Evolutionary conservation across 768 basidiomycete species (phyloP), one percentile per base, ranked within the genome.

Genomic region (Suillus clintonianus): DNA sequence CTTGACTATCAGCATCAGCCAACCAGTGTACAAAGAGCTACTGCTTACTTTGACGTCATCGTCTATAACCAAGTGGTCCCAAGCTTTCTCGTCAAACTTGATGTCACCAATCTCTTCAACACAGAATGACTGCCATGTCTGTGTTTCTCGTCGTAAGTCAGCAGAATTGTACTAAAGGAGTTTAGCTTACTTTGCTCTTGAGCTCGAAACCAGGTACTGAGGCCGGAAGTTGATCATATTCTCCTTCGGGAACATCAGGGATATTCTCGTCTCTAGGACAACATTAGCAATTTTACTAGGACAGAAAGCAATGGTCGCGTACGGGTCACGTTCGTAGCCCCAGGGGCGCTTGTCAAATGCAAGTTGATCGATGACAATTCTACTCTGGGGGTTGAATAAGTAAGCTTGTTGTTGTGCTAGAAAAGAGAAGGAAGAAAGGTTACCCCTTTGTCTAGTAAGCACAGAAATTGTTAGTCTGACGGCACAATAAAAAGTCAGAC

Each of bases 171-270:
- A 5, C 15, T 24, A 27, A 39, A 39, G 0, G 24, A 11, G 19
- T 22, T 36, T 34, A 30, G 34, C 36, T n/a, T 11, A 62, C 60
- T 71, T 88, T 88, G 63, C 86, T 86, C 6, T 75, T 67, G 50
- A 89, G 75, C 70, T 86, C 87, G 72, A 89, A 90, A 0, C 87
- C 88, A 65, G 85, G 85, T 2, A 89, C 82, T 43, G 84, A 78
- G 0, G 85, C 82, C 0, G 87, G 79, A 0, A 87, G 79, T 9
- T 89, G 73, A 30, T 89, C 75, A 11, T 88, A 74, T 24, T 87
- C 82, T 19, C 85, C 83, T 3, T 86, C 83, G 0, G 78, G 77
- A 42, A 87, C 68, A 27, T 85, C 80, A 8, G 74, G 71, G 4
- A 65, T 54, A 7, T 39, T 37, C 43, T 60, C 30, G 7, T 61